These are phyloP conservation scores for Aspergillus cristatus DNA, from an alignment of 495 filamentous ascomycete species.

Conservation along the genomic window DNA sequence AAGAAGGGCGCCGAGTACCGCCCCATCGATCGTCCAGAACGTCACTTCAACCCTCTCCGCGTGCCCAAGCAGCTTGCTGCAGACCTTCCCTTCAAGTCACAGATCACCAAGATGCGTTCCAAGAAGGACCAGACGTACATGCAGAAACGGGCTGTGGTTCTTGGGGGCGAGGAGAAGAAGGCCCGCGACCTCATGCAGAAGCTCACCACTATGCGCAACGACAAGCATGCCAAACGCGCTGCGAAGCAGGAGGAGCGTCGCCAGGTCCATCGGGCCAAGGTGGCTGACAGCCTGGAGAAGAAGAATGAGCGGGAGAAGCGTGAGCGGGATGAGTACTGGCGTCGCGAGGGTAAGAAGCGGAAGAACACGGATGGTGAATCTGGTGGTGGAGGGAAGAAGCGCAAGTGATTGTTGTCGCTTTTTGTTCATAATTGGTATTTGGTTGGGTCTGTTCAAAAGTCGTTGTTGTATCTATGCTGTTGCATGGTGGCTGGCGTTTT, in stretches of 20 bases:
- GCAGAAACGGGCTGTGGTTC: conserved; percentile 86
- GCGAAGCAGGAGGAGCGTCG: conserved; percentile 79
- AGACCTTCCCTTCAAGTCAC: conserved; percentile 84
- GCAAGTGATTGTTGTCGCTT: conserved; percentile 28
- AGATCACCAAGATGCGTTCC: conserved; percentile 71
- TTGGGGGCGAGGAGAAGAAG: conserved; percentile 75
- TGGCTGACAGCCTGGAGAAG: conserved; percentile 73
- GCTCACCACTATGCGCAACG: conserved; percentile 82
- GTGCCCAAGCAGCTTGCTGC: conserved; percentile 78
- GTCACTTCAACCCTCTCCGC: conserved; percentile 90
- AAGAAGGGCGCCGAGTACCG: conserved; percentile 75
- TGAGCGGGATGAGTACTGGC: conserved; percentile 90
- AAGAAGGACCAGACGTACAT: conserved; percentile 80
- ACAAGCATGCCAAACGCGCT: conserved; percentile 71
- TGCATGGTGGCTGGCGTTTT: conserved; percentile 18
- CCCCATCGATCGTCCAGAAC: conserved; percentile 64
- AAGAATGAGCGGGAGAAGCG: conserved; percentile 73
- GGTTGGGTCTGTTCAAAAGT: conserved; percentile 10
- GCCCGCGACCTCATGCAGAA: conserved; percentile 89
- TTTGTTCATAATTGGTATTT: conserved; percentile 15
- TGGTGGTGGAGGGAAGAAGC: conserved; percentile 64
- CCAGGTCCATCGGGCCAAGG: conserved; percentile 67
- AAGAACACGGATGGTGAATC: conserved; percentile 50
- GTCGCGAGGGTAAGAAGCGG: conserved; percentile 89
- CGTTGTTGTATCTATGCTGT: conserved; percentile 13